Conservation (phyloP, 2,329 filamentous ascomycete species). For the Macrophomina tecta region DNA sequence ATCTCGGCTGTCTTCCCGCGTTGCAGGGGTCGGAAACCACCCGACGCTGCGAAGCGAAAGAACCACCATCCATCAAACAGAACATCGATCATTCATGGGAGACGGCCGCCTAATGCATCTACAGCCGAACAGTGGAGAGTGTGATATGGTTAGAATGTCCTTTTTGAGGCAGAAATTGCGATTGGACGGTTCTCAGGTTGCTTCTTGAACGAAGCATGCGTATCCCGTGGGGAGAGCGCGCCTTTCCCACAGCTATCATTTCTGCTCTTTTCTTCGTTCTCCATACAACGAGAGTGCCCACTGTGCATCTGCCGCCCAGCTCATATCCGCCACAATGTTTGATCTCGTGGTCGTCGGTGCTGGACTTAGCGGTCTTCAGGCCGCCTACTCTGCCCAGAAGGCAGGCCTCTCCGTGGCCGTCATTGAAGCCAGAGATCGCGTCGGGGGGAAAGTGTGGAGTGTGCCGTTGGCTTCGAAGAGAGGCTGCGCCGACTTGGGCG, state of each 20-base stretch:
- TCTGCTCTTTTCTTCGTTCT: background rate
- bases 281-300: background rate
- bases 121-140: background rate
- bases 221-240: background rate
- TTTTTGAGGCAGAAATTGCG: background rate
- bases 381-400: slow-evolving; percentile 42
- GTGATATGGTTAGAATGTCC: background rate
- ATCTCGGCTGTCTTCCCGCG: background rate
- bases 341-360: slow-evolving; percentile 51
- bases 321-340: background rate
- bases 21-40: too few species aligned
- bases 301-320: background rate
- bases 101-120: background rate
- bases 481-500: slow-evolving; percentile 57
- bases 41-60: too few species aligned
- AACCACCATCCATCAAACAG: too few species aligned
- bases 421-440: slow-evolving; percentile 57
- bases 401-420: slow-evolving; percentile 50
- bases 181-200: background rate
- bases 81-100: too few species aligned
- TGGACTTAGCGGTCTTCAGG: slow-evolving; percentile 42
- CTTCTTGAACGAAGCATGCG: background rate
- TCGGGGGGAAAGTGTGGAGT: slow-evolving; percentile 61
- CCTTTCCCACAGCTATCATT: background rate
- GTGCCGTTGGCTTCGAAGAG: slow-evolving; percentile 40